These are phyloP conservation scores for Endoconidiophora laricicola DNA, from an alignment of 2,329 filamentous ascomycete species.

Conservation along the genomic window DNA sequence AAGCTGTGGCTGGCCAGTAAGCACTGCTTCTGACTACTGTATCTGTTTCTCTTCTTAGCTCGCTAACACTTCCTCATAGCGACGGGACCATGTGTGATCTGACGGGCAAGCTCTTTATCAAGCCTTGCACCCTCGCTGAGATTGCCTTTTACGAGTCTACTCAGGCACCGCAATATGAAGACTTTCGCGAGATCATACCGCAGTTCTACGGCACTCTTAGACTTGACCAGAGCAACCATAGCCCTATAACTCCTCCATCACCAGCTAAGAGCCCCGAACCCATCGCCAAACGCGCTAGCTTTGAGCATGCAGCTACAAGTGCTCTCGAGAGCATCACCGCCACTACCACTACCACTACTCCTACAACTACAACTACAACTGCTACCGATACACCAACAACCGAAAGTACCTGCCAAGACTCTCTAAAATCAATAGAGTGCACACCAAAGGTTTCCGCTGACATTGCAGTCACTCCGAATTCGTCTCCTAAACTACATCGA, in stretches of 20 bases:
- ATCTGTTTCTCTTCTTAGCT: background rate
- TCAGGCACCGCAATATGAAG: conserved; percentile 39
- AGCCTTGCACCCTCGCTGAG: conserved; percentile 77
- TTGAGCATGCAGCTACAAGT: conserved; percentile 17
- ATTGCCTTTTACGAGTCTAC: conserved; percentile 78
- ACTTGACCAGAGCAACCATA: conserved; percentile 37
- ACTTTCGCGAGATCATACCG: conserved; percentile 66
- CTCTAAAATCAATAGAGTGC: too few relatives aligned
- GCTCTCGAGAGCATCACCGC: too few relatives aligned
- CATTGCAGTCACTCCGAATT: conserved; percentile 15
- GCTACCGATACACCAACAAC: conserved; percentile 23
- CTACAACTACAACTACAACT: background rate
- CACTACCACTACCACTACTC: conserved; percentile 18
- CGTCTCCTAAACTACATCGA: background rate
- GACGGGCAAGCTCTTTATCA: conserved; percentile 76
- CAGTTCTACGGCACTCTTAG: conserved; percentile 65
- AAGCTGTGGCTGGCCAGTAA: conserved; percentile 75
- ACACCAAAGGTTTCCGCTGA: conserved; percentile 17
- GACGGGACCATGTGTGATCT: conserved; percentile 78
- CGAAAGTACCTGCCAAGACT: too few relatives aligned
- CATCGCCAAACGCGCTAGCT: background rate
- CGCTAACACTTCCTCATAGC: conserved; percentile 28
- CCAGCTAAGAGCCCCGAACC: conserved; percentile 12
- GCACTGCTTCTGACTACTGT: conserved; percentile 20
- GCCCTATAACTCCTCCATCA: conserved; percentile 12